phyloP scores from a whole-genome alignment of 352 stramenopile species.

The Bremia lactucae region DNA sequence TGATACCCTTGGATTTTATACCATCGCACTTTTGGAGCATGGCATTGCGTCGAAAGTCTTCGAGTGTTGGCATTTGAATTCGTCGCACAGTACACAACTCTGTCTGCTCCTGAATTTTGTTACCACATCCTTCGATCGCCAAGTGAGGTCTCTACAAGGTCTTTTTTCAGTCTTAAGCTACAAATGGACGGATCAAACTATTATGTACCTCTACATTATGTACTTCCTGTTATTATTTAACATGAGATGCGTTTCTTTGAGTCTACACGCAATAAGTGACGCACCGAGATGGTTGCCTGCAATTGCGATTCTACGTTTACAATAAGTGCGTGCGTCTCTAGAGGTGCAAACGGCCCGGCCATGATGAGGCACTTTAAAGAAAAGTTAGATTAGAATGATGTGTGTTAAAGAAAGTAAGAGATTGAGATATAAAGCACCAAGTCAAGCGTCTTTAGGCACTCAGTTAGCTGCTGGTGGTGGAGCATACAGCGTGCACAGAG shows the following conservation, averaged over 20 bases:
- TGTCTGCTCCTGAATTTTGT: constrained; percentile 1
- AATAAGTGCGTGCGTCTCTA: constrained; percentile 41
- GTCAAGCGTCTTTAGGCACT: constrained; percentile 42
- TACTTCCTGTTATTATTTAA: too few relatives aligned
- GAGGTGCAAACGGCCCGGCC: constrained; percentile 39
- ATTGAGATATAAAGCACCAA: constrained; percentile 29
- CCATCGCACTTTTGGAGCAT: constrained; percentile 51
- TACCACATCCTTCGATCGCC: background rate
- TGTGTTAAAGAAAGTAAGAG: background rate
- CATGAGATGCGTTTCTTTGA: constrained; percentile 7
- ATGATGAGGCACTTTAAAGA: constrained; percentile 57
- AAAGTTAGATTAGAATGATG: background rate
- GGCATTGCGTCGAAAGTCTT: constrained; percentile 37
- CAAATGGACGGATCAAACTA: too few relatives aligned
- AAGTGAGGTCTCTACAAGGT: constrained; percentile 18
- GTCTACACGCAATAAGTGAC: background rate
- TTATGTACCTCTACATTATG: too few relatives aligned
- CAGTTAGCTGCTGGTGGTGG: constrained; percentile 7
- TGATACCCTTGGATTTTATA: too few relatives aligned
- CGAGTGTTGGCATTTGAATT: constrained; percentile 48
- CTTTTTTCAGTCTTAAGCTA: too few relatives aligned
- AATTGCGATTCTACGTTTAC: constrained; percentile 22
- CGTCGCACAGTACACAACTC: constrained; percentile 31
- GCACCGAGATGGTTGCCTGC: too few relatives aligned
- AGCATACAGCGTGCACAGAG: constrained; percentile 36